Conservation (phyloP, 139 green algal genomes). For the Pedinophyceae sp. region DNA sequence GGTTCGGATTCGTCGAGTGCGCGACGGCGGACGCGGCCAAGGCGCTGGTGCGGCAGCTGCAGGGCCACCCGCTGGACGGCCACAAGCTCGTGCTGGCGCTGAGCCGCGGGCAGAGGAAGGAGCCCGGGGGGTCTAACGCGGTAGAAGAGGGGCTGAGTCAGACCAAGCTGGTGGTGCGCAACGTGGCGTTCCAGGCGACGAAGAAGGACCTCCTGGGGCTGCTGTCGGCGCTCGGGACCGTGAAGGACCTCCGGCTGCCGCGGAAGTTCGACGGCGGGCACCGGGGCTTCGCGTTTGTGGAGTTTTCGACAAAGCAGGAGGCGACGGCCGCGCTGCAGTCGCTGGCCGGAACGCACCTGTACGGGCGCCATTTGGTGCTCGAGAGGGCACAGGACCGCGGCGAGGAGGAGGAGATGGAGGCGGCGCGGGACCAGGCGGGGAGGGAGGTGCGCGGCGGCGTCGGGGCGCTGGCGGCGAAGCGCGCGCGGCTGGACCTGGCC, state of each 20-base stretch:
- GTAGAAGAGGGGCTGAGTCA: background rate
- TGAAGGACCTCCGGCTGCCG: constrained; percentile 85
- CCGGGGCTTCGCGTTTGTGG: constrained; percentile 77
- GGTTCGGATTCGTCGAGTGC: constrained; percentile 87
- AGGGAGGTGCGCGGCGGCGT: too few species aligned
- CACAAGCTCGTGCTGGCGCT: constrained; percentile 79
- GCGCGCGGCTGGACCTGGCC: too few species aligned
- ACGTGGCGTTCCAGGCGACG: constrained; percentile 95
- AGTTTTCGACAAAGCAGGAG: constrained; percentile 70
- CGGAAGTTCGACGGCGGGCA: constrained; percentile 95
- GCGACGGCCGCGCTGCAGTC: constrained; percentile 34
- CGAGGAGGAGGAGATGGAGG: too few species aligned
- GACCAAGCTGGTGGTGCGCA: constrained; percentile 86
- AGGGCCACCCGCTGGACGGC: constrained; percentile 69
- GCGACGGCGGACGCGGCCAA: constrained; percentile 39
- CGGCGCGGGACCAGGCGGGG: too few species aligned
- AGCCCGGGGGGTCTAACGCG: background rate
- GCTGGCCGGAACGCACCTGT: constrained; percentile 73
- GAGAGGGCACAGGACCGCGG: too few species aligned
- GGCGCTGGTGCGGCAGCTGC: constrained; percentile 1
- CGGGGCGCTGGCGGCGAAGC: too few species aligned
- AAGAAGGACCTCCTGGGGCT: constrained; percentile 74
- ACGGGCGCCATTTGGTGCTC: constrained; percentile 76
- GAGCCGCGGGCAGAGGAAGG: constrained; percentile 6
- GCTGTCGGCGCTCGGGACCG: constrained; percentile 79